Evolutionary conservation across 2,329 filamentous ascomycete genomes (phyloP), one percentile per base, ranked within the genome.

Genomic region (Diplodia scrobiculata): DNA sequence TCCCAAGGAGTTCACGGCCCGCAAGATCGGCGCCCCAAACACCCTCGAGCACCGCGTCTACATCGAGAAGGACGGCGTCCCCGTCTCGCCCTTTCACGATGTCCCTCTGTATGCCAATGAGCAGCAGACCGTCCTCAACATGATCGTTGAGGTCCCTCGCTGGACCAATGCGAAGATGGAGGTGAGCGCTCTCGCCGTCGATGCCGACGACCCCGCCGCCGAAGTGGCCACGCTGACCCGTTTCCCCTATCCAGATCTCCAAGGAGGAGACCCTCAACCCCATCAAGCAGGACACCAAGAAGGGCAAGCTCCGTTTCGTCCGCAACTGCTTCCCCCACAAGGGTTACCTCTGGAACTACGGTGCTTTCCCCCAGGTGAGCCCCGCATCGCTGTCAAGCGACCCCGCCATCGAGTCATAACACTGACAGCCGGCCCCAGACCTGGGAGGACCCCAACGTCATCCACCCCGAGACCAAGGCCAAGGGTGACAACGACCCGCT

Each of bases 321-420:
- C 92, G 95, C 84, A 99, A 99, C 90, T 99, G 95, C 89, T 99
- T 99, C 88, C 95, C 95, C 75, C 95, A 99, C 90, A 98, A 99
- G 88, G 95, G 95, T 73, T 99, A 99, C 83, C 91, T 99, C 75
- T 99, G 95, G 95, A 99, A 99, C 88, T 99, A 99, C 84, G 95
- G 95, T 84, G 93, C 93, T 81, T 98, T 99, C 89, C 95, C 95
- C 75, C 92, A 95, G 86, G 92, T 95, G 86, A 78, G 85, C 75
- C 41, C 69, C 68, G 68, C 69, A 67, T 68, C 67, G 63, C 66
- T 69, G 27, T 51, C 54, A 59, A 67, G 66, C 53, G 34, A 45
- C 38, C 68, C 41, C 52, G 48, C 38, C 62, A 32, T 29, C 59
- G 25, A 36, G 45, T 19, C 67, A 55, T 17, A 45, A 68, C 55